phyloP scores from a whole-genome alignment of 225 moss, liverwort and hornwort genomes.

The Polytrichum commune region DNA sequence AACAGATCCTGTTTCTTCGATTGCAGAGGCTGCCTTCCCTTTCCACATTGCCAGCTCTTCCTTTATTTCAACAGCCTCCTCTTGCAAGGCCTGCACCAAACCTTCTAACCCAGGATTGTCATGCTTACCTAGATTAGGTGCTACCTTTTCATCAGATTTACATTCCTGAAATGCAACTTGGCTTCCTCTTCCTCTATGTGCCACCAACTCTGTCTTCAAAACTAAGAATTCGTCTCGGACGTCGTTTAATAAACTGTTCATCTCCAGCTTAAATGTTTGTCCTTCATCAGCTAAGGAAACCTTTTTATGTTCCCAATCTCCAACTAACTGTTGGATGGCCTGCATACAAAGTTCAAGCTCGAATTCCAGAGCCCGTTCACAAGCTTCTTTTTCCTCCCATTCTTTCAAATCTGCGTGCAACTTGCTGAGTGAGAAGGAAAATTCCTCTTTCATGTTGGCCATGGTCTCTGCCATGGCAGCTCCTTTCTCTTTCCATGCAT shows the following conservation, averaged over 20 bases:
- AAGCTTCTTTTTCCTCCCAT: conserved; percentile 29
- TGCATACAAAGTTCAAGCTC: conserved; percentile 38
- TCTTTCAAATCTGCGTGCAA: conserved; percentile 40
- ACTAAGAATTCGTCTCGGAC: conserved; percentile 33
- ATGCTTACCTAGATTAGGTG: conserved; percentile 15
- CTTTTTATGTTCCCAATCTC: conserved; percentile 26
- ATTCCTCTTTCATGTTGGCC: conserved; percentile 2
- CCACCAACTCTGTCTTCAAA: conserved; percentile 30
- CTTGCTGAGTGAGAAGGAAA: conserved; percentile 19
- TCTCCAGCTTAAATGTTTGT: conserved; percentile 21
- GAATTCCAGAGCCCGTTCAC: conserved; percentile 2
- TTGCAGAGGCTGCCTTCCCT: conserved; percentile 31
- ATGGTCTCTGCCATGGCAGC: not conserved
- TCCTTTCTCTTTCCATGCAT: conserved; percentile 44
- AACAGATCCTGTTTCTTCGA: conserved; percentile 17
- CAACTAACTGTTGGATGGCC: conserved; percentile 24
- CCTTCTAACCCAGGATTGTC: conserved; percentile 30
- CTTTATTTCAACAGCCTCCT: conserved; percentile 38
- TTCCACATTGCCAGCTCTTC: conserved; percentile 43
- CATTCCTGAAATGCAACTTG: conserved; percentile 18
- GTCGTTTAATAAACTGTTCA: conserved; percentile 26
- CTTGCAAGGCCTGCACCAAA: conserved; percentile 51
- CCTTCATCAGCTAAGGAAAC: conserved; percentile 37
- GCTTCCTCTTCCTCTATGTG: conserved; percentile 16
- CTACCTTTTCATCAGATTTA: conserved; percentile 22